Percentiles rank a stretch among this genome's conserved stretches.
phyloP scores from a whole-genome alignment of 441 rosid species.

The Melastoma candidum region DNA sequence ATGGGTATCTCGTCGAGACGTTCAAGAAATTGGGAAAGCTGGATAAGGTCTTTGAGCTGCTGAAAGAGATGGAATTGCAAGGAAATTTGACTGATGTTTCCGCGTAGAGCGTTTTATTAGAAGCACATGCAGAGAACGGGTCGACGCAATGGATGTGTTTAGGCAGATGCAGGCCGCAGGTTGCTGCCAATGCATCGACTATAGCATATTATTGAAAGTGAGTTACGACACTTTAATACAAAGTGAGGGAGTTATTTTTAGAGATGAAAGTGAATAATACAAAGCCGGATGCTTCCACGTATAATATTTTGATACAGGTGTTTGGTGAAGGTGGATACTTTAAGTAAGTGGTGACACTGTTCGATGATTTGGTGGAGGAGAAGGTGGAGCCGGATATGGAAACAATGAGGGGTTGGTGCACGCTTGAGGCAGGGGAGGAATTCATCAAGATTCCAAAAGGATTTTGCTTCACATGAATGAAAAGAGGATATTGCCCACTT shows the following conservation, averaged over 20 bases:
- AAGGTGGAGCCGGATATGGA: constrained; percentile 81
- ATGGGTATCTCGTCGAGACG: constrained; percentile 63
- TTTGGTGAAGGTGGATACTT: constrained; percentile 97
- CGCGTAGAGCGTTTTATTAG: constrained; percentile 75
- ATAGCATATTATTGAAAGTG: constrained; percentile 66
- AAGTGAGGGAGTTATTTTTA: constrained; percentile 72
- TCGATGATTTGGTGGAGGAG: constrained; percentile 94
- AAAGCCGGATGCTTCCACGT: constrained; percentile 76
- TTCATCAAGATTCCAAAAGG: constrained; percentile 70
- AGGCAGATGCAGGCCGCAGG: constrained; percentile 83
- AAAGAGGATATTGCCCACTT: constrained; percentile 67
- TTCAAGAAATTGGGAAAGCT: constrained; percentile 55
- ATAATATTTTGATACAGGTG: constrained; percentile 72
- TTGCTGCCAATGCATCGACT: constrained; percentile 66
- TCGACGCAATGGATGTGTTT: constrained; percentile 66
- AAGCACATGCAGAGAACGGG: constrained; percentile 60
- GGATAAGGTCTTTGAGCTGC: constrained; percentile 58
- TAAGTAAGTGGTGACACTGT: constrained; percentile 91
- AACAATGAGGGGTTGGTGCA: constrained; percentile 77
- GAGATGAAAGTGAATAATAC: constrained; percentile 95
- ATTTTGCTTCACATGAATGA: constrained; percentile 69
- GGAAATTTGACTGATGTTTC: constrained; percentile 76
- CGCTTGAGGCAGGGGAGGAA: constrained; percentile 93
- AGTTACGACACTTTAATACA: constrained; percentile 36
- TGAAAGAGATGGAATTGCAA: constrained; percentile 68